Conservation (phyloP, 129 eudicot species). For the Apium graveolens region DNA sequence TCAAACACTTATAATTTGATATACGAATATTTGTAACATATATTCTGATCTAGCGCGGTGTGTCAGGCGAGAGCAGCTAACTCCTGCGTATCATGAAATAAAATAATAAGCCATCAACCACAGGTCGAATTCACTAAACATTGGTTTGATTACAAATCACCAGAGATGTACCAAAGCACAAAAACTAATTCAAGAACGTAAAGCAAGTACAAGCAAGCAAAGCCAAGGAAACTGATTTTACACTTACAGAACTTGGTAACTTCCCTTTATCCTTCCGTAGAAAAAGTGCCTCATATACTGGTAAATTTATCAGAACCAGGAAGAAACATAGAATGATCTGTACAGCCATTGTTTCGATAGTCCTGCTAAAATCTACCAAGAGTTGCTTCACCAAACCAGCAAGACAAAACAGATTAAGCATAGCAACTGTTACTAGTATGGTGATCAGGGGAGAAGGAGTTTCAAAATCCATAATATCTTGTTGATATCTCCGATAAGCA, state of each 20-base stretch:
- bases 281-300: conserved; percentile 50
- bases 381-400: conserved; percentile 20
- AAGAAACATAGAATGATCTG: conserved; percentile 50
- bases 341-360: conserved; percentile 29
- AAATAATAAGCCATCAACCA: background rate
- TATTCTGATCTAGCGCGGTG: too few species aligned
- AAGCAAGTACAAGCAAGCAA: conserved; percentile 45
- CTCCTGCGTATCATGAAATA: background rate
- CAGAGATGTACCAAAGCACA: background rate
- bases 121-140: too few species aligned
- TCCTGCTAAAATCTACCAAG: background rate
- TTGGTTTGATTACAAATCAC: background rate
- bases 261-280: conserved; percentile 65
- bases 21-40: too few species aligned
- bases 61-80: background rate
- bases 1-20: too few species aligned
- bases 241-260: conserved; percentile 36
- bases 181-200: conserved; percentile 16
- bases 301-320: conserved; percentile 48
- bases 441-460: conserved; percentile 48
- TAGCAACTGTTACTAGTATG: conserved; percentile 37
- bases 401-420: conserved; percentile 56
- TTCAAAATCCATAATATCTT: conserved; percentile 80
- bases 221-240: conserved; percentile 41
- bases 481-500: conserved; percentile 36